These are phyloP conservation scores for Phytophthora sansomeana DNA, from an alignment of 352 stramenopile genomes.

Conservation along the genomic window DNA sequence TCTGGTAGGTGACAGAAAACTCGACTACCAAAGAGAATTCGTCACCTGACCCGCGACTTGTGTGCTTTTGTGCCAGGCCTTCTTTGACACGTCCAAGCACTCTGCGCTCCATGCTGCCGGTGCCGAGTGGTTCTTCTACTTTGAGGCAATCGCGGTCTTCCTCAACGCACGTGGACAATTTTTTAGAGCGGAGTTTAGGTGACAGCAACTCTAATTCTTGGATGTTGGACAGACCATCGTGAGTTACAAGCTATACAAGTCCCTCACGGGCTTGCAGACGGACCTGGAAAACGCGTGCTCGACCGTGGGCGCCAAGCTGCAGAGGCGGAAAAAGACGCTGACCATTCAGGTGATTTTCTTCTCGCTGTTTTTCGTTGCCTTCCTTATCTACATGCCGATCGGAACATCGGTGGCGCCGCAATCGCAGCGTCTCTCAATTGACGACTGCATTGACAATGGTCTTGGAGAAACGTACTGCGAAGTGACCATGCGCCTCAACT, in stretches of 20 bases:
- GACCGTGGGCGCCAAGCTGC: conserved; percentile 30
- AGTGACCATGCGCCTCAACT: conserved; percentile 60
- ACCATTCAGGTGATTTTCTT: conserved; percentile 53
- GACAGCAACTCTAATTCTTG: neutral
- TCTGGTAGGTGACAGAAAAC: conserved; percentile 41
- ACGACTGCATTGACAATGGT: conserved; percentile 61
- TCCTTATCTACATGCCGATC: conserved; percentile 70
- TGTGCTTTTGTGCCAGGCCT: conserved; percentile 32
- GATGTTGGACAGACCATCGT: conserved; percentile 41
- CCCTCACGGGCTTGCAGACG: conserved; percentile 34
- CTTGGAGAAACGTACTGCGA: conserved; percentile 73
- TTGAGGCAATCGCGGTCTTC: conserved; percentile 57
- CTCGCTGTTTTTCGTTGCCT: conserved; percentile 61
- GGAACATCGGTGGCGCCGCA: conserved; percentile 38
- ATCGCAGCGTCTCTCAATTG: conserved; percentile 42
- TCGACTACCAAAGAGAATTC: neutral
- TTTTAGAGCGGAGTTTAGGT: neutral
- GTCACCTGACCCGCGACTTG: conserved; percentile 5
- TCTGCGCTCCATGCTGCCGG: conserved; percentile 46
- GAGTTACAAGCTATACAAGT: conserved; percentile 61
- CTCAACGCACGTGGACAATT: conserved; percentile 47
- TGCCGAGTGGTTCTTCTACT: conserved; percentile 71
- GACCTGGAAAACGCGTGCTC: conserved; percentile 46
- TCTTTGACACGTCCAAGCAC: conserved; percentile 65
- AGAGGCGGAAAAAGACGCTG: conserved; percentile 51